Evolutionary conservation across 139 green algal species (phyloP).

Genomic region (Pycnococcus provasolii): DNA sequence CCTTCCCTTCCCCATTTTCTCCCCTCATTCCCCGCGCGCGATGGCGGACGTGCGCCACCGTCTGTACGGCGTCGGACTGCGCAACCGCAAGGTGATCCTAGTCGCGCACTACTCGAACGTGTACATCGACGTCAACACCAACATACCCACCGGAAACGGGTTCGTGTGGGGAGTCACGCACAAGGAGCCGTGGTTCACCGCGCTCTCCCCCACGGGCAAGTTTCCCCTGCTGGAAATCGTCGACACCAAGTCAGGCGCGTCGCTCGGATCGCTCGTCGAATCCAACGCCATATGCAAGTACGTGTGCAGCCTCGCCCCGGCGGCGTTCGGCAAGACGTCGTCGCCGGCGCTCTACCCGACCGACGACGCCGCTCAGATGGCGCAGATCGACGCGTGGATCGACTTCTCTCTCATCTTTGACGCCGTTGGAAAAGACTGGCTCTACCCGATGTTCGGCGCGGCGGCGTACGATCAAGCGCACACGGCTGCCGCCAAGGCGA

Average conservation of each 20-base stretch:
- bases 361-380: background rate
- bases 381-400: constrained; percentile 15
- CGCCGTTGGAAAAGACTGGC: background rate
- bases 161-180: constrained; percentile 1
- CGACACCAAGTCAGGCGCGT: background rate
- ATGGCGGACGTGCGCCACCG: too few species aligned
- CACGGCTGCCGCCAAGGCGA: background rate
- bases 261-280: constrained; percentile 6
- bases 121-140: too few species aligned
- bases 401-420: background rate
- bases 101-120: too few species aligned
- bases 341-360: background rate
- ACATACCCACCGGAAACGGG: too few species aligned
- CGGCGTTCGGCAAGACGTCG: background rate
- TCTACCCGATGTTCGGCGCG: constrained; percentile 19
- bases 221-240: background rate
- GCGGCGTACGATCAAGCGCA: constrained; percentile 1
- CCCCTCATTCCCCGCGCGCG: too few species aligned
- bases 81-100: too few species aligned
- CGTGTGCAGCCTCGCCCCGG: background rate
- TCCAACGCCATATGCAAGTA: constrained; percentile 14
- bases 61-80: too few species aligned
- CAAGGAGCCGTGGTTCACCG: constrained; percentile 2
- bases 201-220: constrained; percentile 3
- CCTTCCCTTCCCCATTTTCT: too few species aligned